A percentile compares a stretch with the other conserved stretches of the same genome.
Conservation (phyloP, 805 yeast genomes). For the Pichia exigua region DNA sequence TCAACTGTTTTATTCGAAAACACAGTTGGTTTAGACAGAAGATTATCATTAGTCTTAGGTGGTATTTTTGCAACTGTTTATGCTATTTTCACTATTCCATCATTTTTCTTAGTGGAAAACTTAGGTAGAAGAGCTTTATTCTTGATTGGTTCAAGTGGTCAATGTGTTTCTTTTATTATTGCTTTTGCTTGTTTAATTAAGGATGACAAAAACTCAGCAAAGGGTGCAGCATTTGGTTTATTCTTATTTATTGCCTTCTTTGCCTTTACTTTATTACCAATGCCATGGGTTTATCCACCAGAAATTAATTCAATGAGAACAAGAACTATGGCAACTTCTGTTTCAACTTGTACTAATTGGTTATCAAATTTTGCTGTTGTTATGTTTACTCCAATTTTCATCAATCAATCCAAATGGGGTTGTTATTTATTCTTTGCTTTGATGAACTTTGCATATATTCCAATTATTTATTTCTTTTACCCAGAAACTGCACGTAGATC, state of each 20-base stretch:
- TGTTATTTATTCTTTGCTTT: slow-evolving; percentile 63
- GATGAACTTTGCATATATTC: slow-evolving; percentile 53
- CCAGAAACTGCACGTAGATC: slow-evolving; percentile 76
- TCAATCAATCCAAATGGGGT: slow-evolving; percentile 49
- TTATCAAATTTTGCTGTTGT: slow-evolving; percentile 59
- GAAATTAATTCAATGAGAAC: slow-evolving; percentile 61
- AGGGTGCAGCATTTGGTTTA: slow-evolving; percentile 64
- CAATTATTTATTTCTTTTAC: slow-evolving; percentile 57
- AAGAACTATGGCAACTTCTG: slow-evolving; percentile 61
- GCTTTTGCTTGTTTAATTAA: slow-evolving; percentile 41
- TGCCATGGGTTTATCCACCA: slow-evolving; percentile 58
- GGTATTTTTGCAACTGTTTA: slow-evolving; percentile 58
- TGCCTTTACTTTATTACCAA: slow-evolving; percentile 37
- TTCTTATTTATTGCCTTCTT: slow-evolving; percentile 51
- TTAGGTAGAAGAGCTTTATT: slow-evolving; percentile 58
- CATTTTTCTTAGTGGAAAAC: slow-evolving; percentile 50
- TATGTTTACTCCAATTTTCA: slow-evolving; percentile 56
- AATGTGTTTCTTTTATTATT: slow-evolving; percentile 40
- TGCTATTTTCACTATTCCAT: slow-evolving; percentile 55
- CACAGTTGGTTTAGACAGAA: slow-evolving; percentile 41
- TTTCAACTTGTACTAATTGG: slow-evolving; percentile 64
- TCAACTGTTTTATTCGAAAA: slow-evolving; percentile 48
- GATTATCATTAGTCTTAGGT: slow-evolving; percentile 52
- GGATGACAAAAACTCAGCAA: slow-evolving; percentile 35
- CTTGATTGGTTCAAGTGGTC: slow-evolving; percentile 40